Evolutionary conservation across 345 rosid genomes (phyloP).

Genomic region (Pugionium cornutum): DNA sequence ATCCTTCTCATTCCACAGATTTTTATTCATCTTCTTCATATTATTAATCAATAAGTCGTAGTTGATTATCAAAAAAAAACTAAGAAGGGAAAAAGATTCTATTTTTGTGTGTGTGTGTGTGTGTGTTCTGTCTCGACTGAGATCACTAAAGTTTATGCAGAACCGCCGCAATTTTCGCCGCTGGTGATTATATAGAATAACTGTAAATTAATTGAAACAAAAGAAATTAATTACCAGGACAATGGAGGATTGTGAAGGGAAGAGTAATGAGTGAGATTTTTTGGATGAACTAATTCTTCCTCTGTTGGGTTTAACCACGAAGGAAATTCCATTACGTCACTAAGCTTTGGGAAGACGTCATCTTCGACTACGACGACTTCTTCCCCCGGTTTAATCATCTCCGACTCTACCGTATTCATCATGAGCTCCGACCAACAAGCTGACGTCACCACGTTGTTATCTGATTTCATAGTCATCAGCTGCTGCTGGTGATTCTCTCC

Average conservation of each 20-base stretch:
- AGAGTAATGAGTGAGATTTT: constrained; percentile 51
- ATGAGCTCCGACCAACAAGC: constrained; percentile 39
- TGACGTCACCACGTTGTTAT: constrained; percentile 49
- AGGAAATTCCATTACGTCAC: constrained; percentile 80
- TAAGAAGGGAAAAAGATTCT: background rate
- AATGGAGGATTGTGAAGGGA: constrained; percentile 65
- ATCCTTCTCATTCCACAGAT: constrained; percentile 36
- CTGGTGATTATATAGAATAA: constrained; percentile 19
- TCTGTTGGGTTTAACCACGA: constrained; percentile 78
- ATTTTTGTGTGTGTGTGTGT: background rate
- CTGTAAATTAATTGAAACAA: too few relatives aligned
- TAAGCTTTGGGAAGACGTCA: constrained; percentile 64
- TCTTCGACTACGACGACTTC: constrained; percentile 48
- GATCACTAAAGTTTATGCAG: constrained; percentile 30
- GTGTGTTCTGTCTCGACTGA: constrained; percentile 25
- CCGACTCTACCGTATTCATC: constrained; percentile 36
- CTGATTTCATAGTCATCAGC: constrained; percentile 3
- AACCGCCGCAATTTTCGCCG: constrained; percentile 32
- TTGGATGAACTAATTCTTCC: constrained; percentile 60
- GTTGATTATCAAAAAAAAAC: background rate
- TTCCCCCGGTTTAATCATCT: constrained; percentile 48
- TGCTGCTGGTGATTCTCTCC: constrained; percentile 31
- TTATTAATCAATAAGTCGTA: background rate
- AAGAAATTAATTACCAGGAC: constrained; percentile 58
- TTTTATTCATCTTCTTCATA: constrained; percentile 8